Evolutionary conservation across 1,139 yeast genomes (phyloP).

Genomic region (Insectozyma bohioensis): DNA sequence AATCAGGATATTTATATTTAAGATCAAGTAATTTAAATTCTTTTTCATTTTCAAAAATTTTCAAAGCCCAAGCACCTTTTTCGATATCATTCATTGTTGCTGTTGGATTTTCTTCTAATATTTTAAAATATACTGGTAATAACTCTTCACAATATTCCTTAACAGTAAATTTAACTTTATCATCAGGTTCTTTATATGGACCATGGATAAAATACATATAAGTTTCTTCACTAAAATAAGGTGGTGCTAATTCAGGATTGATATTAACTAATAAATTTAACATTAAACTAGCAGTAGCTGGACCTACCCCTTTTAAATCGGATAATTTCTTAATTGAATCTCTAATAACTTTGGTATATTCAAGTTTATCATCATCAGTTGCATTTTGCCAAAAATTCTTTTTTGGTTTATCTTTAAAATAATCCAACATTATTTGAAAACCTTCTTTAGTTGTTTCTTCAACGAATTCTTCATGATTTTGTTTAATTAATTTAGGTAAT

Average conservation of each 20-base stretch:
- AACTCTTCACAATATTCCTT: conserved; percentile 43
- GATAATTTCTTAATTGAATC: conserved; percentile 29
- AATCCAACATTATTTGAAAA: conserved; percentile 23
- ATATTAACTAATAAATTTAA: conserved; percentile 31
- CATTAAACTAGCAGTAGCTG: conserved; percentile 50
- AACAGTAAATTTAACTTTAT: conserved; percentile 37
- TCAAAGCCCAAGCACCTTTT: conserved; percentile 41
- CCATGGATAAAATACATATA: conserved; percentile 37
- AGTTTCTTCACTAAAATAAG: conserved; percentile 52
- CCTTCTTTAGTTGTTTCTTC: conserved; percentile 29
- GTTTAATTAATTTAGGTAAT: conserved; percentile 39
- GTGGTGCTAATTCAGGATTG: conserved; percentile 31
- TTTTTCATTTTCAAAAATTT: conserved; percentile 26
- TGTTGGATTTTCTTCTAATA: conserved; percentile 13
- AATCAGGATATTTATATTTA: no score
- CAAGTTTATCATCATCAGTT: conserved; percentile 7
- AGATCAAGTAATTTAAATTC: conserved; percentile 27
- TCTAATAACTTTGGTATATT: conserved; percentile 22
- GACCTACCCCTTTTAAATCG: conserved; percentile 48
- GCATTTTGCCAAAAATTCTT: conserved; percentile 13
- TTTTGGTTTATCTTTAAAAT: conserved; percentile 10
- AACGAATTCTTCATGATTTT: conserved; percentile 32
- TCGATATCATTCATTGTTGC: conserved; percentile 25
- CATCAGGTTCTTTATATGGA: conserved; percentile 22
- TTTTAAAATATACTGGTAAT: conserved; percentile 24